phyloP scores from a whole-genome alignment of 306 rosid species.

The Mucuna pruriens region DNA sequence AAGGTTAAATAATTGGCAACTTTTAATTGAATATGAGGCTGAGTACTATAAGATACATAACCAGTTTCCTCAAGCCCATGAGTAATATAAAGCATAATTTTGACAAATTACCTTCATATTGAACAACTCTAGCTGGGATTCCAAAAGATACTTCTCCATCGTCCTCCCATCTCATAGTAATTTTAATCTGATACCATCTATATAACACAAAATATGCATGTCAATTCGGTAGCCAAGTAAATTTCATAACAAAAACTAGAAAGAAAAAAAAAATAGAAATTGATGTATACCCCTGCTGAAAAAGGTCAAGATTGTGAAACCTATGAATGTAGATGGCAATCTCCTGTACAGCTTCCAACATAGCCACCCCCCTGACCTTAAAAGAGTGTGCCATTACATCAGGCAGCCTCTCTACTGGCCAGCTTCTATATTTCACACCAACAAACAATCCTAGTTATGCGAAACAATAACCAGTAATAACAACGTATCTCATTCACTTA shows the following conservation, averaged over 20 bases:
- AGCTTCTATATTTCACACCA: constrained; percentile 25
- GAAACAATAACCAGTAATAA: constrained; percentile 20
- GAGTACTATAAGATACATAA: not conserved
- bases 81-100: constrained; percentile 13
- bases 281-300: constrained; percentile 75
- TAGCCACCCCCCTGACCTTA: constrained; percentile 59
- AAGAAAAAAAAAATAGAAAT: not conserved
- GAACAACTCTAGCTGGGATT: constrained; percentile 89
- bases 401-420: constrained; percentile 20
- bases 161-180: constrained; percentile 88
- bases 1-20: not conserved
- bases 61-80: not conserved
- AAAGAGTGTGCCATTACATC: constrained; percentile 62
- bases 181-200: constrained; percentile 87
- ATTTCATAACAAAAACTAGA: not conserved
- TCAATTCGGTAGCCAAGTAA: not conserved
- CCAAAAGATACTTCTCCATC: constrained; percentile 58
- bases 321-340: constrained; percentile 85
- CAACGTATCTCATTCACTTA: constrained; percentile 39
- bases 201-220: not conserved
- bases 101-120: constrained; percentile 79
- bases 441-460: constrained; percentile 25
- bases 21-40: not conserved
- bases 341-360: constrained; percentile 82
- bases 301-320: constrained; percentile 97